Evolutionary conservation across 2,329 filamentous ascomycete species (phyloP).

Genomic region (Ophiosphaerella narmari): DNA sequence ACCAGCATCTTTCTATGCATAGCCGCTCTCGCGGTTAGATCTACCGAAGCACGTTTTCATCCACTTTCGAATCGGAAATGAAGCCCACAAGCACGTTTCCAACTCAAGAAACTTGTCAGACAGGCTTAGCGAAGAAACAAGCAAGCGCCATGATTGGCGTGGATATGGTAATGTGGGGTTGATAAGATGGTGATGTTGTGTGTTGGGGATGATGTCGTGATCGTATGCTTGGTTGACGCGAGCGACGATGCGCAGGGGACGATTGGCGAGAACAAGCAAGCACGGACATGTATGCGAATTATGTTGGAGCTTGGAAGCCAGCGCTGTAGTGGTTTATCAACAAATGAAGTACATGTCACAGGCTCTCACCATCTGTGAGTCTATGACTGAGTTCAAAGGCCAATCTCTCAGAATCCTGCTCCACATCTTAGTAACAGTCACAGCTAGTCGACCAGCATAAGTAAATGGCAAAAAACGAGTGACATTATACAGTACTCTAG

Average conservation of each 20-base stretch:
- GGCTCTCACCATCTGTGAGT: too few species aligned
- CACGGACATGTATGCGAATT: too few species aligned
- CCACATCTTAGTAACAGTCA: too few species aligned
- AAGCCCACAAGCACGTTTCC: background rate
- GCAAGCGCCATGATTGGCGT: constrained; percentile 21
- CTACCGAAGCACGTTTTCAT: background rate
- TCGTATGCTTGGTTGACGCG: constrained; percentile 27
- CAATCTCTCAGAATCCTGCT: too few species aligned
- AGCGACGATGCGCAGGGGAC: background rate
- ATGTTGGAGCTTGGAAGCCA: too few species aligned
- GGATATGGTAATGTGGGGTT: constrained; percentile 9
- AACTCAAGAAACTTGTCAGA: constrained; percentile 9
- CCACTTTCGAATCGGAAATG: constrained; percentile 4
- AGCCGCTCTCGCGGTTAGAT: background rate
- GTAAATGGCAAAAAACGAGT: background rate
- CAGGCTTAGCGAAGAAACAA: constrained; percentile 15
- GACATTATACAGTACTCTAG: constrained; percentile 8
- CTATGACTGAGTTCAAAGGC: too few species aligned
- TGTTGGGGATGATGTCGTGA: constrained; percentile 24
- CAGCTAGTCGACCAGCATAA: too few species aligned
- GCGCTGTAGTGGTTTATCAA: too few species aligned
- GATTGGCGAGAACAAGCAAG: background rate
- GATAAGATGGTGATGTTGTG: background rate
- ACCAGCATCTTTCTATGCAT: too few species aligned
- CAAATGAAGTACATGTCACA: too few species aligned